phyloP scores from a whole-genome alignment of 2,329 filamentous ascomycete genomes.

The Nothophoma quercina region DNA sequence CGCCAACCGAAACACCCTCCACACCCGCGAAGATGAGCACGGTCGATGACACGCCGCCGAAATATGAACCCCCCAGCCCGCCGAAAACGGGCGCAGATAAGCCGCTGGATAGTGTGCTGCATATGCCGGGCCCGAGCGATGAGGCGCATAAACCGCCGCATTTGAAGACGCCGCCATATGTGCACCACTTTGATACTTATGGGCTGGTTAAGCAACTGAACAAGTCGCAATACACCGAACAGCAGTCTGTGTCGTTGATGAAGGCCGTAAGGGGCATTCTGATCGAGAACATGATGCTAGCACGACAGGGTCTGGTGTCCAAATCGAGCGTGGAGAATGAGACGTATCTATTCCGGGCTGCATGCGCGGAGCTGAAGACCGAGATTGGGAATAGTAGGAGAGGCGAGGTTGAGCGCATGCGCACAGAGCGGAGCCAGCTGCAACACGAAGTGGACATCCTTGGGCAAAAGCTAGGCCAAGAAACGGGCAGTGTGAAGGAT shows the following conservation, averaged over 20 bases:
- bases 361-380: constrained; percentile 88
- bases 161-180: constrained; percentile 77
- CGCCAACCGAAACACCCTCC: constrained; percentile 25
- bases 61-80: constrained; percentile 29
- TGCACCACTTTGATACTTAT: constrained; percentile 97
- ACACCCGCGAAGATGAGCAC: constrained; percentile 23
- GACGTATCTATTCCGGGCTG: constrained; percentile 90
- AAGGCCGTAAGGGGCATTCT: constrained; percentile 85
- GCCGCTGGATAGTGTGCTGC: constrained; percentile 51
- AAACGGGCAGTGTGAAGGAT: constrained; percentile 81
- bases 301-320: constrained; percentile 80
- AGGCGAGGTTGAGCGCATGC: constrained; percentile 78
- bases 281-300: constrained; percentile 79
- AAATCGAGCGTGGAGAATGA: constrained; percentile 96
- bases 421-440: constrained; percentile 82
- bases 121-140: constrained; percentile 50
- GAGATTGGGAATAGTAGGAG: constrained; percentile 83
- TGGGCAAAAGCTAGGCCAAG: constrained; percentile 83
- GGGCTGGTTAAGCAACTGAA: constrained; percentile 82
- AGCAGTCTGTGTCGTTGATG: constrained; percentile 86
- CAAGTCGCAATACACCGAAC: constrained; percentile 72
- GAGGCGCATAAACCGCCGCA: constrained; percentile 66
- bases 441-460: constrained; percentile 97
- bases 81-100: constrained; percentile 39
- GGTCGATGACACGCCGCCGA: constrained; percentile 20